phyloP scores from a whole-genome alignment of 2,329 filamentous ascomycete species.

The Ophiostoma tasmaniense region DNA sequence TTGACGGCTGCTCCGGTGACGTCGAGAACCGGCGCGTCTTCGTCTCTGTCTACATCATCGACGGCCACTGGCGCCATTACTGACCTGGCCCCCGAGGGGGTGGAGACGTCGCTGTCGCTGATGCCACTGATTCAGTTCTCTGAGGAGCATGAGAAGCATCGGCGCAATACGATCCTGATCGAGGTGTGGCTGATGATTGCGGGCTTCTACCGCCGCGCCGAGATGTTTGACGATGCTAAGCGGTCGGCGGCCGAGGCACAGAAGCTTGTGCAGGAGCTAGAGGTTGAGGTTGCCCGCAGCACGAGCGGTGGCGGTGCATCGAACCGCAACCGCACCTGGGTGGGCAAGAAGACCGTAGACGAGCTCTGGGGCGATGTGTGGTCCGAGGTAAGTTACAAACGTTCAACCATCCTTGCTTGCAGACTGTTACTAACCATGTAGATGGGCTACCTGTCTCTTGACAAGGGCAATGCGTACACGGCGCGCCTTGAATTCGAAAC shows the following conservation, averaged over 20 bases:
- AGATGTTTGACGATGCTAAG: conserved; percentile 68
- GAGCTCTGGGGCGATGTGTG: conserved; percentile 78
- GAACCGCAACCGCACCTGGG: conserved; percentile 63
- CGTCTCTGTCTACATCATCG: conserved; percentile 30
- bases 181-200: conserved; percentile 88
- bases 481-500: conserved; percentile 75
- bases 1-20: conserved; percentile 30
- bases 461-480: conserved; percentile 53
- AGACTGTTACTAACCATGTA: background rate
- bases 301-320: conserved; percentile 44
- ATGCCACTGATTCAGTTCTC: conserved; percentile 48
- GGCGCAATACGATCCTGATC: conserved; percentile 50
- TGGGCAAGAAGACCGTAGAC: conserved; percentile 69
- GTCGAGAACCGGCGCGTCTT: background rate
- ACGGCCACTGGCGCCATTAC: conserved; percentile 19
- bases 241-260: conserved; percentile 75
- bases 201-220: conserved; percentile 75
- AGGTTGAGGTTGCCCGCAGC: conserved; percentile 56
- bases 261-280: conserved; percentile 63
- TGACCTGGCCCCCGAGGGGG: conserved; percentile 30
- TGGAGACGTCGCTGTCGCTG: conserved; percentile 38
- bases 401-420: conserved; percentile 26
- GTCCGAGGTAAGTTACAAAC: conserved; percentile 56
- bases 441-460: conserved; percentile 59
- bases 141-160: conserved; percentile 43